These are phyloP conservation scores for Phytophthora foliorum DNA, from an alignment of 352 stramenopile genomes.

Conservation along the genomic window DNA sequence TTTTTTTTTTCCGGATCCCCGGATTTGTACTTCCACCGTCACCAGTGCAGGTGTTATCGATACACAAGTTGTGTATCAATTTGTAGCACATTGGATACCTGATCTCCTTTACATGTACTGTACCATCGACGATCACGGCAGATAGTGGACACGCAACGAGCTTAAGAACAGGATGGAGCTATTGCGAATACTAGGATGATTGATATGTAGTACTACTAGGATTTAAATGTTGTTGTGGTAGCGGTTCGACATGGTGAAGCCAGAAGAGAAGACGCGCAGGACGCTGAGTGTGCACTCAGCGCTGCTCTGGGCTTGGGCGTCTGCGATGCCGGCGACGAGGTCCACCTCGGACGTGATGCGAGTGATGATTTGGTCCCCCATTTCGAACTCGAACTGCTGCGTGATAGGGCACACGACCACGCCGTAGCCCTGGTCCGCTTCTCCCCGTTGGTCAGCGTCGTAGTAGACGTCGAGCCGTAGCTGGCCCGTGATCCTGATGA, in stretches of 20 bases:
- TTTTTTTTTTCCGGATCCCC: not conserved
- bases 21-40: not conserved
- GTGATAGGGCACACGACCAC: slow-evolving; percentile 41
- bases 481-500: slow-evolving; percentile 42
- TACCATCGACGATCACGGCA: no score
- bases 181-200: not conserved
- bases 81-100: no score
- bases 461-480: slow-evolving; percentile 35
- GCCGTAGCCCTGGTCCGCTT: slow-evolving; percentile 25
- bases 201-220: slow-evolving; percentile 16
- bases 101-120: no score
- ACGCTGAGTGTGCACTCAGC: slow-evolving; percentile 36
- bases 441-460: slow-evolving; percentile 9
- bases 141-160: no score
- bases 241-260: slow-evolving; percentile 31
- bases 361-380: slow-evolving; percentile 26
- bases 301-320: slow-evolving; percentile 25
- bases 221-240: slow-evolving; percentile 10
- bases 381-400: slow-evolving; percentile 61
- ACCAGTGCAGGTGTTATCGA: no score
- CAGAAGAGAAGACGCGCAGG: slow-evolving; percentile 21
- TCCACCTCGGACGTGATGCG: slow-evolving; percentile 65
- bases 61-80: no score
- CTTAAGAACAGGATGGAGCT: not conserved
- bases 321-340: slow-evolving; percentile 39